phyloP scores from a whole-genome alignment of 306 rosid genomes.

The Inga laurina region DNA sequence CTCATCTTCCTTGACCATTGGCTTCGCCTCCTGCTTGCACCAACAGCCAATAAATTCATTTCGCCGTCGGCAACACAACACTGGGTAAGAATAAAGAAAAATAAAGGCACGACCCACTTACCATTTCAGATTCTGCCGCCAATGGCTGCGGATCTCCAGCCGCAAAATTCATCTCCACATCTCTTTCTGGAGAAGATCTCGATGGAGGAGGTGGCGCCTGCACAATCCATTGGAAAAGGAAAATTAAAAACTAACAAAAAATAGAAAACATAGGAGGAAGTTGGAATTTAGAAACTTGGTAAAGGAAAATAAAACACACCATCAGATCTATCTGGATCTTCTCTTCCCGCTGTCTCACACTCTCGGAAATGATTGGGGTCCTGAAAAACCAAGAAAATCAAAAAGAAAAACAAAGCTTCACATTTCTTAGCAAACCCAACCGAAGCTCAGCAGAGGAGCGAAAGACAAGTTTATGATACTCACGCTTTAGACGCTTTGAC shows the following conservation, averaged over 20 bases:
- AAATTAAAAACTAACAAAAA: background rate
- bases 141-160: slow-evolving; percentile 53
- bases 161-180: slow-evolving; percentile 52
- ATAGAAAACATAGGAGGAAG: background rate
- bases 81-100: background rate
- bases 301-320: slow-evolving; percentile 52
- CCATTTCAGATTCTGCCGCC: slow-evolving; percentile 64
- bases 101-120: slow-evolving; percentile 50
- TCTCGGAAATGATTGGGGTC: slow-evolving; percentile 43
- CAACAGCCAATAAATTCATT: background rate
- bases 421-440: slow-evolving; percentile 10
- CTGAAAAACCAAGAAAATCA: slow-evolving; percentile 41
- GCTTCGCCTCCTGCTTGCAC: slow-evolving; percentile 65
- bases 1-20: slow-evolving; percentile 56
- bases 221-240: slow-evolving; percentile 35
- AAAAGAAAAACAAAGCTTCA: background rate
- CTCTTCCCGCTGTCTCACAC: slow-evolving; percentile 68
- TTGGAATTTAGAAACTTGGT: background rate
- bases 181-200: slow-evolving; percentile 93
- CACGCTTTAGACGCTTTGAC: slow-evolving; percentile 76
- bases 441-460: slow-evolving; percentile 1
- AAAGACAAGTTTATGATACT: slow-evolving; percentile 45
- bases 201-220: slow-evolving; percentile 81
- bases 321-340: slow-evolving; percentile 91
- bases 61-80: background rate